Base-by-base conservation (phyloP, 2,329 filamentous ascomycete genomes). In the Pseudocercospora ulei region DNA sequence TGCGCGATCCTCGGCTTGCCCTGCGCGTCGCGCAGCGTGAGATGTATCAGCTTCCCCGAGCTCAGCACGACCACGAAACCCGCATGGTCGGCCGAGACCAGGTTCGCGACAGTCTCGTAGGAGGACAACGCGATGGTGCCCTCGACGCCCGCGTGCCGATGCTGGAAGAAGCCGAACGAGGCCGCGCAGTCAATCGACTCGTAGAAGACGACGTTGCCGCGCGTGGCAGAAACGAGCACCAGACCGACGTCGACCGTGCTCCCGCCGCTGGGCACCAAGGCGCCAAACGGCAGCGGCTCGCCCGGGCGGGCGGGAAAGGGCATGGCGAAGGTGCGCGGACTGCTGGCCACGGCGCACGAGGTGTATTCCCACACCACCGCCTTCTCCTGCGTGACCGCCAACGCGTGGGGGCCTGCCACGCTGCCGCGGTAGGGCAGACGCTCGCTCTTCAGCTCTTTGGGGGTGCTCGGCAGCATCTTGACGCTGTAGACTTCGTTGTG, bases 311-410 rank as follows among this genome's bases (percentile, higher is more conserved):
- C 76, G 7, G 76, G 71, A 49, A 84, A 78, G 1, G 86, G 83
- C 13, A 96, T 71, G 14, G 79, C 75, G 54, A 98, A 84, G 6
- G 75, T 77, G 52, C 87, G 82, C 14, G 85, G 80, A 58, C 88
- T 80, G 54, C 81, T 77, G 1, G 80, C 79, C 35, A 63, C 54
- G 6, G 75, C 66, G 20, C 73, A 71, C 17, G 63, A 61, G 34
- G 76, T 76, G 63, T 96, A 96, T 9, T 84, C 80, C 90, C 90
- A 98, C 34, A 94, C 76, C 45, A 92, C 73, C 52, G 87, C 90
- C 56, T 87, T 78, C 5, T 80, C 78, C 49, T 80, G 76, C 5
- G 84, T 92, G 39, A 96, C 70, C 30, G 78, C 79, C 39, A 96
- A 70, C 33, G 83, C 87, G 11, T 53, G 44, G 13, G 18, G 47